Evolutionary conservation across 2,329 filamentous ascomycete species (phyloP).

Genomic region (Neofusicoccum sp.): DNA sequence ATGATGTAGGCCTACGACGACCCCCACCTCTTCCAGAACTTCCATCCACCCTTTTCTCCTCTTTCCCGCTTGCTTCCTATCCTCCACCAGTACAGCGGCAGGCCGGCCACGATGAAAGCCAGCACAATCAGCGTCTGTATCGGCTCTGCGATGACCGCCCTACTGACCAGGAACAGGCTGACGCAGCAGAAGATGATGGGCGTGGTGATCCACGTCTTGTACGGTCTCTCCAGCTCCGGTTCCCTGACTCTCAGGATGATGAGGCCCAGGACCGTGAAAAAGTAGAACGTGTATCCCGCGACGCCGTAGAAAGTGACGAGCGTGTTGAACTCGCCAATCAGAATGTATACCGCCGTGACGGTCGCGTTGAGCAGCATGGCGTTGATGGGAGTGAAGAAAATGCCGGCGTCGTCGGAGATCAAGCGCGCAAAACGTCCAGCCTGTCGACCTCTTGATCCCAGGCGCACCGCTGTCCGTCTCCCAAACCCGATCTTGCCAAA

Average conservation of each 20-base stretch:
- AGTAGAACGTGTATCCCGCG: constrained; percentile 96
- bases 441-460: constrained; percentile 19
- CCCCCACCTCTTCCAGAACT: constrained; percentile 16
- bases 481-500: constrained; percentile 81
- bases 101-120: constrained; percentile 75
- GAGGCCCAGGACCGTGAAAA: constrained; percentile 87
- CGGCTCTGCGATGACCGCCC: constrained; percentile 87
- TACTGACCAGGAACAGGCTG: constrained; percentile 82
- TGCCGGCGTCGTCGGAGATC: constrained; percentile 64
- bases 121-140: constrained; percentile 86
- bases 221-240: constrained; percentile 83
- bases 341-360: constrained; percentile 73
- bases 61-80: constrained; percentile 50
- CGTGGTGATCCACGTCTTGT: constrained; percentile 94
- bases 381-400: constrained; percentile 93
- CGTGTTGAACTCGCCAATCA: constrained; percentile 86
- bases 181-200: constrained; percentile 99
- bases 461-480: constrained; percentile 37
- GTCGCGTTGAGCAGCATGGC: constrained; percentile 79
- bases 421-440: background rate
- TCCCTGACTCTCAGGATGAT: constrained; percentile 87
- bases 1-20: background rate
- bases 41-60: constrained; percentile 15
- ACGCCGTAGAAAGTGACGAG: constrained; percentile 97
- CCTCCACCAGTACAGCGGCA: constrained; percentile 87